Percentiles rank a stretch among this genome's conserved stretches.
Evolutionary conservation across 805 yeast species (phyloP).

Genomic region (Ogataea nonfermentans): DNA sequence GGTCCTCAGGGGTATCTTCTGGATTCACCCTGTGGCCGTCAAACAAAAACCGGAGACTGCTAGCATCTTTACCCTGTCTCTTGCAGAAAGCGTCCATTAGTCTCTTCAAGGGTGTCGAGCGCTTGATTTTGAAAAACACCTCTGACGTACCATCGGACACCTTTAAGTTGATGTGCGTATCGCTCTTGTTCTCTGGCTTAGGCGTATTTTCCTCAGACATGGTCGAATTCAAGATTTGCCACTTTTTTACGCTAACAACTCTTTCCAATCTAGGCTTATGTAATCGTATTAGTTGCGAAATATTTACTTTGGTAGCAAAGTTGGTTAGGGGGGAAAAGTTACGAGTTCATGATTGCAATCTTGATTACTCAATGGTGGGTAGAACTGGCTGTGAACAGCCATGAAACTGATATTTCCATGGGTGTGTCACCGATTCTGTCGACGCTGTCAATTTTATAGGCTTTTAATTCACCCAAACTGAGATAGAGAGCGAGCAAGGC

Average conservation of each 20-base stretch:
- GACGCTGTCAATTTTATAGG: slow-evolving; percentile 85
- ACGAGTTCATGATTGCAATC: slow-evolving; percentile 11
- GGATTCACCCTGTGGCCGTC: slow-evolving; percentile 91
- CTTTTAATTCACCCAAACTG: slow-evolving; percentile 80
- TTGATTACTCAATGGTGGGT: slow-evolving; percentile 16
- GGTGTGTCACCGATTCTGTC: slow-evolving; percentile 73
- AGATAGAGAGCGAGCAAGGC: slow-evolving; percentile 63
- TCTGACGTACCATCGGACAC: slow-evolving; percentile 94
- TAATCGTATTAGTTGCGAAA: no score
- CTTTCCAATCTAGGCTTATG: slow-evolving; percentile 2
- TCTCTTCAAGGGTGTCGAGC: slow-evolving; percentile 87
- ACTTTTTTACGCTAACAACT: slow-evolving; percentile 7
- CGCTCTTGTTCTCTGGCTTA: slow-evolving; percentile 46
- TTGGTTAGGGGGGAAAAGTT: slow-evolving; percentile 7
- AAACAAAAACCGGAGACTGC: slow-evolving; percentile 80
- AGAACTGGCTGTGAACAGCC: slow-evolving; percentile 26
- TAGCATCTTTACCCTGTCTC: slow-evolving; percentile 89
- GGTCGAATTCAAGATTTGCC: slow-evolving; percentile 3
- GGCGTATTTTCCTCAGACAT: slow-evolving; percentile 34
- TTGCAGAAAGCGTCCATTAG: slow-evolving; percentile 98
- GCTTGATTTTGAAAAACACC: slow-evolving; percentile 91
- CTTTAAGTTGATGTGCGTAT: slow-evolving; percentile 78
- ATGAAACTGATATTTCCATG: slow-evolving; percentile 58
- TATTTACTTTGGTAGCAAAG: slow-evolving; percentile 7
- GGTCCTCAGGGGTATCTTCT: slow-evolving; percentile 87